Evolutionary conservation across 2,329 filamentous ascomycete genomes (phyloP), one percentile per base, ranked within the genome.

Genomic region (Paramyrothecium sp.): DNA sequence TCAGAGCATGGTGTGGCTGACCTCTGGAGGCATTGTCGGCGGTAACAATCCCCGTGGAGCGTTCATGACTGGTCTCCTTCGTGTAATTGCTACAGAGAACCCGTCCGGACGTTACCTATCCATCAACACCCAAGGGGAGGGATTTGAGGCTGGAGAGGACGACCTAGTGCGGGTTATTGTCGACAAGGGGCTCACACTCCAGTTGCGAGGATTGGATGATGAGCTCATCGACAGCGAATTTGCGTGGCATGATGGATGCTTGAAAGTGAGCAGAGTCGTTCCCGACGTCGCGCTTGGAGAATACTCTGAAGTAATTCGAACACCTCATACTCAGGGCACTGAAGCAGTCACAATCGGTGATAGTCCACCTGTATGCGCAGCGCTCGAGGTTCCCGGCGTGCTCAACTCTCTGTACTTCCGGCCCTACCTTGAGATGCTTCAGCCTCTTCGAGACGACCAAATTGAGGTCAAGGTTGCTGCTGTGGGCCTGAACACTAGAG

Each of bases 141-240:
- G 60, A 41, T 60, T 60, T 49, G 49, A 56, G 2, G 12, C 57
- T 7, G 26, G 34, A 7, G 54, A 55, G 3, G 17, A 30, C 10
- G 26, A 52, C 8, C 50, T 52, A 3, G 22, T 34, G 8, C 50
- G 50, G 13, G 30, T 16, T 26, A 11, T 52, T 16, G 20, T 38
- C 20, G 50, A 52, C 3, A 16, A 38, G 7, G 50, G 11, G 20
- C 4, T 16, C 12, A 7, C 23, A 19, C 50, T 52, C 16, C 3
- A 34, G 50, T 16, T 10, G 33, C 10, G 10, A 10, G 16, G 10
- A 38, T 8, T 8, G 16, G 16, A 16, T 38, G 33, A 38, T 8
- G 33, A n/a, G n/a, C n/a, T n/a, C n/a, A n/a, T 52, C 13, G 69
- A 73, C 47, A 58, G 61, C 12, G 71, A 73, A 33, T 68, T 65